Conservation (phyloP, 345 rosid genomes). For the Noccaea caerulescens region DNA sequence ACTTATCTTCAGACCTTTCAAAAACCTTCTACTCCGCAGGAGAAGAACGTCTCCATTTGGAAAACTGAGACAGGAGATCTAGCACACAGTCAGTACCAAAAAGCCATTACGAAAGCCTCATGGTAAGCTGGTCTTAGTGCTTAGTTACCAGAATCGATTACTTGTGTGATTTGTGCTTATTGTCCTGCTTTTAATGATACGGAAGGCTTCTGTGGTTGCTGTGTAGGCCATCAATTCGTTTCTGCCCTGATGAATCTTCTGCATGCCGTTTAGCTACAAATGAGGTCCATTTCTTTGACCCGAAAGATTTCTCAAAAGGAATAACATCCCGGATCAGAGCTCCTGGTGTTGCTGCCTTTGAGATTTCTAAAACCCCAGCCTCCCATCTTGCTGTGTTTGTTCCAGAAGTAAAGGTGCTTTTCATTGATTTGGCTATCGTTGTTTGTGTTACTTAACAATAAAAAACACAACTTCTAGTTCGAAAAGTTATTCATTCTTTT, state of each 20-base stretch:
- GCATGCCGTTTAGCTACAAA: conserved; percentile 87
- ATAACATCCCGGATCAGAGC: conserved; percentile 62
- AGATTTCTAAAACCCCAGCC: conserved; percentile 83
- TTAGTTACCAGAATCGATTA: not conserved
- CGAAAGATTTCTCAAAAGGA: conserved; percentile 82
- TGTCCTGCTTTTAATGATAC: not conserved
- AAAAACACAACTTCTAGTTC: not conserved
- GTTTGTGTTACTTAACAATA: not conserved
- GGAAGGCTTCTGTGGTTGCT: conserved; percentile 25
- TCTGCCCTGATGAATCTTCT: conserved; percentile 79
- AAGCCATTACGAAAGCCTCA: conserved; percentile 73
- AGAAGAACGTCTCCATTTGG: conserved; percentile 81
- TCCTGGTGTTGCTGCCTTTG: conserved; percentile 77
- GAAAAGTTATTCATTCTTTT: too few relatives aligned
- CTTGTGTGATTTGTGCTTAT: too few relatives aligned
- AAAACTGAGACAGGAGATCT: conserved; percentile 63
- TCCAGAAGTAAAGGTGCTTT: conserved; percentile 87
- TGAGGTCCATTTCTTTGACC: conserved; percentile 89
- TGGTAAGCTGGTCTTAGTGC: conserved; percentile 52
- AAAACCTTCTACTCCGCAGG: conserved; percentile 74
- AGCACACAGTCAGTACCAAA: conserved; percentile 72
- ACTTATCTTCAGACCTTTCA: conserved; percentile 90
- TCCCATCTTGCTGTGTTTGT: conserved; percentile 87
- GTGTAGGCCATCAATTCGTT: conserved; percentile 80
- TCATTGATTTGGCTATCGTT: conserved; percentile 13